Percentiles rank a stretch among this genome's conserved stretches.
These are phyloP conservation scores for Paecilomyces niveus DNA, from an alignment of 2,329 filamentous ascomycete species.

Conservation along the genomic window DNA sequence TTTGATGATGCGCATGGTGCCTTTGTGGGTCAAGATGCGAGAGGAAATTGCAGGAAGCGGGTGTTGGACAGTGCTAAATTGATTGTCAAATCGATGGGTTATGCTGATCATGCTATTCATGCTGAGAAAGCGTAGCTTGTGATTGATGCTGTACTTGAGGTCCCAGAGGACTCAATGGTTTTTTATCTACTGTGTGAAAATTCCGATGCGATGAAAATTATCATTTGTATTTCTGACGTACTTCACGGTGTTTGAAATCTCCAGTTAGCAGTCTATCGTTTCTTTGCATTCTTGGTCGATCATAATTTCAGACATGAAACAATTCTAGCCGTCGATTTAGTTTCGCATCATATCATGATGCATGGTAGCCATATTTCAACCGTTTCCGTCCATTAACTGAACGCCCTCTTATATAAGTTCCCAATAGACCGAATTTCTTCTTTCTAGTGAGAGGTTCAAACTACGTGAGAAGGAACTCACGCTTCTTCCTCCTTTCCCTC, in stretches of 20 bases:
- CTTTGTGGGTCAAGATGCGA: slow-evolving; percentile 58
- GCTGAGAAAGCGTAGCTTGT: slow-evolving; percentile 8
- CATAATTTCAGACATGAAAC: too few species aligned
- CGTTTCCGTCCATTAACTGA: background rate
- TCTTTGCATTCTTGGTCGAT: too few species aligned
- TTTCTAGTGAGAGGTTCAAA: background rate
- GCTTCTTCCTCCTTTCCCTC: background rate
- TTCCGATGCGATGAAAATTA: background rate
- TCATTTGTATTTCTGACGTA: background rate
- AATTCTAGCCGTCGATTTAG: too few species aligned
- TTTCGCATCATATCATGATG: too few species aligned
- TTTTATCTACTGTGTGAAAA: background rate
- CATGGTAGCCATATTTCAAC: too few species aligned
- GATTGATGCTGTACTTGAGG: background rate
- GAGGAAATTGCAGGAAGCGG: slow-evolving; percentile 52
- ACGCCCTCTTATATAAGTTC: background rate
- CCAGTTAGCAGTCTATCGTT: background rate
- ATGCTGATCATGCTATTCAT: slow-evolving; percentile 25
- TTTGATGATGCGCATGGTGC: slow-evolving; percentile 63
- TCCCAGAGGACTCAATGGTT: background rate
- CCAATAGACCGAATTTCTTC: background rate
- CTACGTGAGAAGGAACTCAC: background rate
- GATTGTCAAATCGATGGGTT: slow-evolving; percentile 46
- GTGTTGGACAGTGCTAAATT: slow-evolving; percentile 73
- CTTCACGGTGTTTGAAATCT: background rate